These are phyloP conservation scores for Kalanchoe fedtschenkoi DNA, from an alignment of 164 flowering plant genomes.

Conservation along the genomic window DNA sequence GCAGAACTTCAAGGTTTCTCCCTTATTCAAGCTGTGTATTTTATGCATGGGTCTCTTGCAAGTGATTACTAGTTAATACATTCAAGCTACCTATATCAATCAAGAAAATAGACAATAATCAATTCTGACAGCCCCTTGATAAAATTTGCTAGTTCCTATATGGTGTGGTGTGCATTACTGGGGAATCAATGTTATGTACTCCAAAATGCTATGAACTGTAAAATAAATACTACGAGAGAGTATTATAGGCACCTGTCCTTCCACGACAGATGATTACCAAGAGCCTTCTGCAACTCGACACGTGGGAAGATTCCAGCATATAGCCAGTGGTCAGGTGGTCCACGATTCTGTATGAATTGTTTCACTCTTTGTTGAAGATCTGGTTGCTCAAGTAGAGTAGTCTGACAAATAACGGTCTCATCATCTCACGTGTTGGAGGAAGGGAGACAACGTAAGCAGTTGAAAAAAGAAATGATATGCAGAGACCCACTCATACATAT, in stretches of 20 bases:
- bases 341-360: conserved; percentile 51
- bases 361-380: conserved; percentile 84
- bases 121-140: background rate
- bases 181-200: background rate
- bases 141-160: background rate
- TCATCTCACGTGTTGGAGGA: background rate
- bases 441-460: background rate
- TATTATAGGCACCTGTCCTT: conserved; percentile 64
- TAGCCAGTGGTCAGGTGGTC: conserved; percentile 86
- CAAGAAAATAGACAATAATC: background rate
- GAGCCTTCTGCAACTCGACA: conserved; percentile 77
- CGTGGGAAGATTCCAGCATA: conserved; percentile 62
- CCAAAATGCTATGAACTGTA: background rate
- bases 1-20: background rate
- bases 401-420: conserved; percentile 31
- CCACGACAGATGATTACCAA: conserved; percentile 92
- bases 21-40: background rate
- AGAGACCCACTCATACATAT: background rate
- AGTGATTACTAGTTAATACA: background rate
- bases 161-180: background rate
- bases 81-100: background rate
- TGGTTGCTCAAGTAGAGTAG: conserved; percentile 72
- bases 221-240: background rate
- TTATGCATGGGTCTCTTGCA: background rate
- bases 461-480: background rate